phyloP scores from a whole-genome alignment of 106 monocot genomes.

The Dendrobium officinale region DNA sequence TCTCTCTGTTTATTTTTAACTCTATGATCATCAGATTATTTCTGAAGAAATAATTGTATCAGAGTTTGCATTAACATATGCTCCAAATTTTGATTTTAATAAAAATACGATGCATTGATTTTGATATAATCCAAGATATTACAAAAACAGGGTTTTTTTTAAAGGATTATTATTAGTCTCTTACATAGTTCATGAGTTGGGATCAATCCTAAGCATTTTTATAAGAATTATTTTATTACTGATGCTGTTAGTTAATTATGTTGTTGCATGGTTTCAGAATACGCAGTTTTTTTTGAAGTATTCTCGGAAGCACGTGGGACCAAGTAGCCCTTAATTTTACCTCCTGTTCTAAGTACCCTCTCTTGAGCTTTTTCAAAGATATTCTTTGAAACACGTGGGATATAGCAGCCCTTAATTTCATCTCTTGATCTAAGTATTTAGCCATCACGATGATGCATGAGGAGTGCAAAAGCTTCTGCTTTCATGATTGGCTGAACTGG shows the following conservation, averaged over 20 bases:
- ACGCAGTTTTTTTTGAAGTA: background rate
- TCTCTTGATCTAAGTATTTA: background rate
- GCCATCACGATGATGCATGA: constrained; percentile 2
- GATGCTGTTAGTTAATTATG: too few relatives aligned
- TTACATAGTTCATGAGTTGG: background rate
- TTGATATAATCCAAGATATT: background rate
- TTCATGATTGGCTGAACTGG: constrained; percentile 10
- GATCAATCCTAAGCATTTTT: background rate
- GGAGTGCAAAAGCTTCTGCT: background rate
- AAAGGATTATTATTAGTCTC: background rate
- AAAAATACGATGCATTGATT: background rate
- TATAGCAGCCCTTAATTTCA: background rate
- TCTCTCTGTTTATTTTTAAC: background rate
- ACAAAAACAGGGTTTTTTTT: background rate
- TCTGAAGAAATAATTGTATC: background rate
- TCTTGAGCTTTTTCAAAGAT: background rate
- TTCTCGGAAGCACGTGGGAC: background rate
- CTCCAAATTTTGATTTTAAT: background rate
- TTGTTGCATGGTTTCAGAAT: background rate
- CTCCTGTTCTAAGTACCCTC: background rate
- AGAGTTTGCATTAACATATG: background rate
- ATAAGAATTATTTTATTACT: background rate
- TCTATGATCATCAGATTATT: background rate
- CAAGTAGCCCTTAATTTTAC: background rate
- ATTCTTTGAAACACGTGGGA: background rate